Percentiles rank a stretch among this genome's conserved stretches.
Evolutionary conservation across 2,329 filamentous ascomycete genomes (phyloP).

Genomic region (Pseudogymnoascus sp.): DNA sequence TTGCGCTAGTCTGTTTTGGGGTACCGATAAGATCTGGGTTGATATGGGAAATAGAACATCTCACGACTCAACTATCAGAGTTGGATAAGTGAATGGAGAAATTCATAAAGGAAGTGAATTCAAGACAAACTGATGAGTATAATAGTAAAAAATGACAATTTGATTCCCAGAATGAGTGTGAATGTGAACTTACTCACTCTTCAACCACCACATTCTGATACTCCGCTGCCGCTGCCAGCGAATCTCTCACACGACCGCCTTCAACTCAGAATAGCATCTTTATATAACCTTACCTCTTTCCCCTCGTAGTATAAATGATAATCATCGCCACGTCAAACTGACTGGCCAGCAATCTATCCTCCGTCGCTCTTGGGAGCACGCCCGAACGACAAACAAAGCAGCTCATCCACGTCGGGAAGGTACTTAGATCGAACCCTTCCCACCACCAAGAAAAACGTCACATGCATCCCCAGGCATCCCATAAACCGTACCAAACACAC

Average conservation of each 20-base stretch:
- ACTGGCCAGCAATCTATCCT: not conserved
- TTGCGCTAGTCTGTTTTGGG: not conserved
- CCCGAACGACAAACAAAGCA: not conserved
- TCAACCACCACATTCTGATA: not conserved
- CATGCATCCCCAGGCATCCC: constrained; percentile 5
- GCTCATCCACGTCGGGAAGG: not conserved
- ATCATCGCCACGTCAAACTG: not conserved
- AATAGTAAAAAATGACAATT: too few species aligned
- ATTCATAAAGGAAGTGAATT: not conserved
- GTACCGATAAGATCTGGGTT: not conserved
- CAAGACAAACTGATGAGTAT: not conserved
- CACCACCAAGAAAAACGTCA: not conserved
- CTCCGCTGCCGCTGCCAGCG: not conserved
- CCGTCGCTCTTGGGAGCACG: not conserved
- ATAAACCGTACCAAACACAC: not conserved
- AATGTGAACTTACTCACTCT: not conserved
- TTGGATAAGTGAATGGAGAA: not conserved
- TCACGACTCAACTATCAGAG: not conserved
- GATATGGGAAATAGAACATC: not conserved
- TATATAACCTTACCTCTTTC: not conserved
- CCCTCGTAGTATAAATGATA: not conserved
- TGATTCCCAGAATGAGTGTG: too few species aligned
- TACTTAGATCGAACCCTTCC: not conserved
- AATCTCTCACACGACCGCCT: not conserved
- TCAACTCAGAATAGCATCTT: not conserved